Base-by-base conservation (phyloP, 164 flowering plant genomes). In the Euptelea pleiosperma region DNA sequence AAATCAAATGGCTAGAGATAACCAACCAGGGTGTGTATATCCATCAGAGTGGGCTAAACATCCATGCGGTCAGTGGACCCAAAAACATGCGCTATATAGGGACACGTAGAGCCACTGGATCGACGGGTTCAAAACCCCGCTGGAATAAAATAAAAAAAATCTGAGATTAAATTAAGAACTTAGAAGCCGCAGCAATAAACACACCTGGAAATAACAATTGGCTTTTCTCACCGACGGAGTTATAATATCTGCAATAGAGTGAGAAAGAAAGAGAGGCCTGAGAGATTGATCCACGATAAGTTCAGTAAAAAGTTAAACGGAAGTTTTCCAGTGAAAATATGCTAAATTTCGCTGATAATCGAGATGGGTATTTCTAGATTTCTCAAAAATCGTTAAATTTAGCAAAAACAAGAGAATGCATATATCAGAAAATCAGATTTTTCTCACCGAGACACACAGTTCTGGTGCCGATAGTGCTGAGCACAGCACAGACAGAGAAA, bases 401-500 rank as follows among this genome's bases (percentile, higher is more conserved):
- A 4, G 10, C 22, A 2, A 10, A 50, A 37, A 21, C 9, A 56
- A 24, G 50, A 29, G 16, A 37, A 26, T 56, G 41, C 46, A 49
- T 59, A n/a, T 28, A 2, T 31, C 4, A 31, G 28, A 40, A 44
- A 41, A 9, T 14, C 3, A 6, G 14, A 2, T 16, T 29, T 53
- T 34, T 19, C 66, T 61, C 34, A 71, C 81, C 81, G 9, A 54
- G 61, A 42, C 55, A 61, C 1, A 61, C 31, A 46, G 62, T 53
- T 43, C 24, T 62, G 68, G 69, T 28, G 48, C 41, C 33, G 46
- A 60, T 51, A 43, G 63, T 57, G 62, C 16, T 30, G 65, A 73
- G 31, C 12, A 74, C 68, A 57, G 76, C 55, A 54, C 37, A 66
- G 25, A 63, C 35, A 34, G 75, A 77, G 69, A 75, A 54, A 49